phyloP scores from a whole-genome alignment of 2,329 filamentous ascomycete genomes.

The Rosellinia necatrix region DNA sequence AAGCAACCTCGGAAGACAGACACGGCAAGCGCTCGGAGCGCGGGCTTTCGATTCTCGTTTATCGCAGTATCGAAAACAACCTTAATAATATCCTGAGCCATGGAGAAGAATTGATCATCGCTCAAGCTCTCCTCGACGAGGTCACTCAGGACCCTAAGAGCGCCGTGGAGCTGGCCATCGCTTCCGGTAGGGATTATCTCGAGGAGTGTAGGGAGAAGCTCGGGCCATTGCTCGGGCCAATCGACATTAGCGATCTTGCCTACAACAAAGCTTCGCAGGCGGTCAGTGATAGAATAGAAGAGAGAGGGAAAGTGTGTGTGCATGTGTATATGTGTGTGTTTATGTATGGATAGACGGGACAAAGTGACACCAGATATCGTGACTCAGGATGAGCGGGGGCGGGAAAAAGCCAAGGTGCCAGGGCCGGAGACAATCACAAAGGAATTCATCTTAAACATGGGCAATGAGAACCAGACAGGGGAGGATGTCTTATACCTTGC shows the following conservation, averaged over 20 bases:
- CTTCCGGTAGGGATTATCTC: conserved; percentile 74
- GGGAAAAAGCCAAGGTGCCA: neutral
- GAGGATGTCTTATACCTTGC: conserved; percentile 73
- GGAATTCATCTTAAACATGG: too few species aligned
- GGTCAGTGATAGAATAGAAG: conserved; percentile 14
- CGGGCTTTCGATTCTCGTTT: conserved; percentile 73
- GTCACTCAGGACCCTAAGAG: conserved; percentile 84
- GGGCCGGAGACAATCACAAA: too few species aligned
- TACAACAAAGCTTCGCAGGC: conserved; percentile 61
- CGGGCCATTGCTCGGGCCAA: conserved; percentile 95
- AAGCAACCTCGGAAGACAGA: conserved; percentile 91
- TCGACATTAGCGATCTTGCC: conserved; percentile 94
- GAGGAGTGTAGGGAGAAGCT: conserved; percentile 79
- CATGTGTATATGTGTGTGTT: neutral
- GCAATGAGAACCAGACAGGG: neutral
- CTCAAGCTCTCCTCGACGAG: conserved; percentile 92
- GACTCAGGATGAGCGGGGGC: neutral
- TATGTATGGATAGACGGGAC: too few species aligned
- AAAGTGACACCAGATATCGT: too few species aligned
- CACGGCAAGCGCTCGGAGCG: conserved; percentile 81
- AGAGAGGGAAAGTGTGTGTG: neutral
- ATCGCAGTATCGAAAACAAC: conserved; percentile 82
- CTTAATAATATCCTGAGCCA: conserved; percentile 83
- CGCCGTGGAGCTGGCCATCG: conserved; percentile 84
- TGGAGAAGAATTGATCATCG: conserved; percentile 92